Percentiles rank a stretch among this genome's conserved stretches.
Evolutionary conservation across 1,284 basidiomycete species (phyloP).

Genomic region (Phellinidium pouzarii): DNA sequence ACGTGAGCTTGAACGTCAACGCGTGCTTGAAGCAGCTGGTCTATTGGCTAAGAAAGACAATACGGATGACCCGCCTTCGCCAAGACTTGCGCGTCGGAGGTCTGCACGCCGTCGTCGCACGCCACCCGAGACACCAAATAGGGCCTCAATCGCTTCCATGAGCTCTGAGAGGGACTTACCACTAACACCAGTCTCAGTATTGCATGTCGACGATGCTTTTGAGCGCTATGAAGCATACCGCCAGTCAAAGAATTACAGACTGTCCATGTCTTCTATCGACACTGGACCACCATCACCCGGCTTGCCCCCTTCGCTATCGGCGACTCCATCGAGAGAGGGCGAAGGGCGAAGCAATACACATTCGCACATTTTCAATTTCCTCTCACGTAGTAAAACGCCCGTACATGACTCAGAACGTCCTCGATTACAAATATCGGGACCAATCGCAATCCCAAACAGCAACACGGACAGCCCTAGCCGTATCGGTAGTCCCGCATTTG

Average conservation of each 20-base stretch:
- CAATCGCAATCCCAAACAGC: conserved; percentile 32
- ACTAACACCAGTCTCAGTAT: conserved; percentile 34
- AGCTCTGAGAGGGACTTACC: conserved; percentile 47
- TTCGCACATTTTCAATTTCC: conserved; percentile 46
- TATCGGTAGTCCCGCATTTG: conserved; percentile 52
- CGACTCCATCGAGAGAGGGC: conserved; percentile 26
- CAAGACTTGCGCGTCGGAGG: conserved; percentile 25
- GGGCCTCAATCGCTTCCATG: conserved; percentile 27
- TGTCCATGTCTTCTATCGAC: conserved; percentile 55
- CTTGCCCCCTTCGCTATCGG: conserved; percentile 23
- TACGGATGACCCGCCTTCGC: conserved; percentile 30
- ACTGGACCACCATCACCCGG: conserved; percentile 31
- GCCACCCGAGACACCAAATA: conserved; percentile 41
- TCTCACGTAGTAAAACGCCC: conserved; percentile 49
- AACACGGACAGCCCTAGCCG: conserved; percentile 29
- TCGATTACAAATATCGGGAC: conserved; percentile 23
- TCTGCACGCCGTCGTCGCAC: conserved; percentile 38
- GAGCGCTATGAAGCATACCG: conserved; percentile 41
- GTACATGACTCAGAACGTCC: conserved; percentile 32
- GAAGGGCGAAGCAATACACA: conserved; percentile 27
- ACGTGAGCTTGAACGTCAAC: conserved; percentile 69
- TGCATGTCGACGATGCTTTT: conserved; percentile 55
- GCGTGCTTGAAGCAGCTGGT: conserved; percentile 84
- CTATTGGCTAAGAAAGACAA: conserved; percentile 56
- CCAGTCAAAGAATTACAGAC: conserved; percentile 35